Conservation (phyloP, 257 asterid species). For the Eustoma russellianum region DNA sequence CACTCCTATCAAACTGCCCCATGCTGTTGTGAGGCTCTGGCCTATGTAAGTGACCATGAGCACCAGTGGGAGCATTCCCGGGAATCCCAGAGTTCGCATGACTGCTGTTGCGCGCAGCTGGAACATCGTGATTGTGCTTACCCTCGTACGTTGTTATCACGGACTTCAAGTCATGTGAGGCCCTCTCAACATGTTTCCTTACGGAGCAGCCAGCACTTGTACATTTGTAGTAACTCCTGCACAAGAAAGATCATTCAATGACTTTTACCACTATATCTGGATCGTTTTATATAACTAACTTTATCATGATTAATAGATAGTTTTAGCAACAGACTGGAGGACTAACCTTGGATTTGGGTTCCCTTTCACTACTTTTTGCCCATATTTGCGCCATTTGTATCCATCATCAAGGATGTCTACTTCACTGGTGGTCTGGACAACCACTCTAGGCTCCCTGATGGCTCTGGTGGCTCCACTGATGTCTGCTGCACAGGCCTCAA, state of each 20-base stretch:
- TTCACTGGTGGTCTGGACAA: constrained; percentile 91
- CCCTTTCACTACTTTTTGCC: constrained; percentile 92
- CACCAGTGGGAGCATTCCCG: constrained; percentile 16
- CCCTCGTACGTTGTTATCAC: constrained; percentile 83
- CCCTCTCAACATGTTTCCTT: constrained; percentile 82
- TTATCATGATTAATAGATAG: too few relatives aligned
- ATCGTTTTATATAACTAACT: not conserved
- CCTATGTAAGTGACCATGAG: constrained; percentile 30
- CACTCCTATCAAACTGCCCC: constrained; percentile 36
- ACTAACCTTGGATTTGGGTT: constrained; percentile 88
- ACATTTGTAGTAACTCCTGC: constrained; percentile 92
- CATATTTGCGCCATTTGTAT: constrained; percentile 93
- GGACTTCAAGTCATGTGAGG: constrained; percentile 71
- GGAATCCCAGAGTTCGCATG: constrained; percentile 32
- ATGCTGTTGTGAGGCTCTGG: constrained; percentile 39
- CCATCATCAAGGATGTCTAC: constrained; percentile 91
- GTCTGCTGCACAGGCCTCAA: constrained; percentile 21
- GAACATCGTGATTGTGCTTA: constrained; percentile 81
- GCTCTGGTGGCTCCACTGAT: constrained; percentile 49
- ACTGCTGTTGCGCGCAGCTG: constrained; percentile 72
- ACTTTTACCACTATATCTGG: not conserved
- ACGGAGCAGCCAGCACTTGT: constrained; percentile 73
- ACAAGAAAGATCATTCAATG: not conserved
- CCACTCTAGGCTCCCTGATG: constrained; percentile 78
- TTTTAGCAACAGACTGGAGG: not conserved